Evolutionary conservation across 2,329 filamentous ascomycete species (phyloP).

Genomic region (Septoria linicola): DNA sequence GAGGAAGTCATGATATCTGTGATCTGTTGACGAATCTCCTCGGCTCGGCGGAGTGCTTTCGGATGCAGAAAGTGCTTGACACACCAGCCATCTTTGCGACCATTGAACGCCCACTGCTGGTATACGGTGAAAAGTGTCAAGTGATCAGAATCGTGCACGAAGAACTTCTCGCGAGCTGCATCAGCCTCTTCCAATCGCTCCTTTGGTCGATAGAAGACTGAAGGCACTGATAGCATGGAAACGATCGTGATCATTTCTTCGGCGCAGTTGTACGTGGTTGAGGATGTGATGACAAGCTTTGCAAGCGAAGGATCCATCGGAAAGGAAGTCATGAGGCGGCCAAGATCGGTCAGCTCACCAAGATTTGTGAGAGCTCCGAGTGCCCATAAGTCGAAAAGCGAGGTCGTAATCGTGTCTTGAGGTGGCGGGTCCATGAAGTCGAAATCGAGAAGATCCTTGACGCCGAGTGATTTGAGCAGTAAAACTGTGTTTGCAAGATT

Average conservation of each 20-base stretch:
- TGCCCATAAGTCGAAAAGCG: conserved; percentile 95
- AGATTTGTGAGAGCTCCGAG: conserved; percentile 91
- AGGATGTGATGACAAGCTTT: conserved; percentile 89
- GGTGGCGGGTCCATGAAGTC: conserved; percentile 99
- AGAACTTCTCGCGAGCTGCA: conserved; percentile 93
- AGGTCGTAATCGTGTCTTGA: conserved; percentile 96
- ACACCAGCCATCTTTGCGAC: conserved; percentile 88
- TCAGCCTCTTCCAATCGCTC: conserved; percentile 97
- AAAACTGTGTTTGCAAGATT: conserved; percentile 94
- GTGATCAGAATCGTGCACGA: conserved; percentile 96
- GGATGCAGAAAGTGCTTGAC: conserved; percentile 88
- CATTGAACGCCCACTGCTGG: conserved; percentile 90
- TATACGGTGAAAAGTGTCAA: conserved; percentile 94
- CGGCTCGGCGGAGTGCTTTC: conserved; percentile 87
- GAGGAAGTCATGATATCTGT: conserved; percentile 91
- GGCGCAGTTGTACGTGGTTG: conserved; percentile 73
- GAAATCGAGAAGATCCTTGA: conserved; percentile 91
- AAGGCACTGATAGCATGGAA: conserved; percentile 94
- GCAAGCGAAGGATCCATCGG: conserved; percentile 96
- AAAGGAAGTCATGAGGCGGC: conserved; percentile 92
- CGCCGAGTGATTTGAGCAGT: conserved; percentile 88
- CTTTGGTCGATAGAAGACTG: conserved; percentile 94
- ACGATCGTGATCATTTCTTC: conserved; percentile 99
- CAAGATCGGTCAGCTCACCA: conserved; percentile 83
- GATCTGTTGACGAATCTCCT: conserved; percentile 92